phyloP scores from a whole-genome alignment of 2,329 filamentous ascomycete genomes.

The Macroventuria anomochaeta region DNA sequence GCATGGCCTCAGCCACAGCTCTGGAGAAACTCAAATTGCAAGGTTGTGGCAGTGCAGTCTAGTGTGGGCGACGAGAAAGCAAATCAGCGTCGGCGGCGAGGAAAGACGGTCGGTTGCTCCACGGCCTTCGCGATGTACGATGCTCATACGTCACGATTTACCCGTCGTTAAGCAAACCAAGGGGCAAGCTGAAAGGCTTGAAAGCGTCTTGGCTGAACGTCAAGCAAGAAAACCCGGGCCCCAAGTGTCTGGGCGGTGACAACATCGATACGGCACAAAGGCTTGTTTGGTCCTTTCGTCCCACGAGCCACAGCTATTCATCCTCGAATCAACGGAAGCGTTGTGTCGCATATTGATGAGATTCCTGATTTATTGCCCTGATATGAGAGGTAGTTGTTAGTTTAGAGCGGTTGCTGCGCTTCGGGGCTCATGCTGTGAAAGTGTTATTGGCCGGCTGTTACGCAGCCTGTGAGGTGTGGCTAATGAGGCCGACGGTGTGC shows the following conservation, averaged over 20 bases:
- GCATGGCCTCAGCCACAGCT: constrained; percentile 6
- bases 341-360: background rate
- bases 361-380: background rate
- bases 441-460: background rate
- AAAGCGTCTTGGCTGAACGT: constrained; percentile 12
- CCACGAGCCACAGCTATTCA: constrained; percentile 1
- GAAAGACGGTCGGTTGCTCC: background rate
- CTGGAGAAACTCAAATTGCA: constrained; percentile 3
- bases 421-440: background rate
- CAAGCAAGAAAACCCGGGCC: constrained; percentile 12
- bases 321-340: constrained; percentile 10
- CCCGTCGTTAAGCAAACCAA: constrained; percentile 26
- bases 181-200: constrained; percentile 25
- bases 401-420: background rate
- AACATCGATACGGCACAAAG: constrained; percentile 20
- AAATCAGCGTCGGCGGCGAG: constrained; percentile 13
- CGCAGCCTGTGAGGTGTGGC: constrained; percentile 2
- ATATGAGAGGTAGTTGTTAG: background rate
- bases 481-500: background rate
- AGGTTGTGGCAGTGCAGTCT: constrained; percentile 9
- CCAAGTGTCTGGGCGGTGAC: constrained; percentile 22
- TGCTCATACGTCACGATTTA: constrained; percentile 31
- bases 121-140: constrained; percentile 14
- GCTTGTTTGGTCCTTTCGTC: constrained; percentile 23
- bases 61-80: constrained; percentile 8